phyloP scores from a whole-genome alignment of 2,329 filamentous ascomycete genomes.

The Exserohilum turcica region DNA sequence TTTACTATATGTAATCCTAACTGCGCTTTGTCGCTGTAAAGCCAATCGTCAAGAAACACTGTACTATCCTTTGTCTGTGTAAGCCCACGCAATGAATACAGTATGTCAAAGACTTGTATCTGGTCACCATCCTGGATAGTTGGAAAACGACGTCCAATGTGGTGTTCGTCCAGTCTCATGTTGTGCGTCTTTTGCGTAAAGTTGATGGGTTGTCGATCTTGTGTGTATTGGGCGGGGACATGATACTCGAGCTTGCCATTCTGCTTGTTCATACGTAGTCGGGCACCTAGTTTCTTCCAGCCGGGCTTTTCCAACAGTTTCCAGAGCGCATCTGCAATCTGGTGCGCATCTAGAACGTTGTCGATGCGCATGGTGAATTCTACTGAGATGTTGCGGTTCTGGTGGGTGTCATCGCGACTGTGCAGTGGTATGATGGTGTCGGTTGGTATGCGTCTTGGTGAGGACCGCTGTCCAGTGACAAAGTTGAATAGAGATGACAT shows the following conservation, averaged over 20 bases:
- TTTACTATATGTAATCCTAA: slow-evolving; percentile 26
- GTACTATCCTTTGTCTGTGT: slow-evolving; percentile 9
- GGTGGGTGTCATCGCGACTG: slow-evolving; percentile 16
- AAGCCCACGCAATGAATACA: slow-evolving; percentile 5
- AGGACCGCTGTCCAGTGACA: slow-evolving; percentile 8
- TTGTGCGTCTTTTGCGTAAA: slow-evolving; percentile 49
- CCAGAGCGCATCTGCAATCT: slow-evolving; percentile 45
- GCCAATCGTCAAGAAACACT: slow-evolving; percentile 22
- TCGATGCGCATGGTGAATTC: slow-evolving; percentile 51
- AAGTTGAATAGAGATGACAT: slow-evolving; percentile 14
- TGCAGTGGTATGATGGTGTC: slow-evolving; percentile 31
- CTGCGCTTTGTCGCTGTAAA: slow-evolving; percentile 27
- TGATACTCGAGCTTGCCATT: slow-evolving; percentile 49
- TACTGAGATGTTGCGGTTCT: slow-evolving; percentile 13
- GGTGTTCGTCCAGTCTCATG: slow-evolving; percentile 50
- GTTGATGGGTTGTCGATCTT: slow-evolving; percentile 49
- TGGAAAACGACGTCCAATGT: slow-evolving; percentile 49
- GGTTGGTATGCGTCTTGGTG: slow-evolving; percentile 22
- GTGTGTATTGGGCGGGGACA: slow-evolving; percentile 46
- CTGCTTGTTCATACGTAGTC: slow-evolving; percentile 48
- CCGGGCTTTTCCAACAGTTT: slow-evolving; percentile 51
- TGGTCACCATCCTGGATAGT: slow-evolving; percentile 4
- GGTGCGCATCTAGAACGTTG: slow-evolving; percentile 53
- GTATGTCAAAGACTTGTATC: slow-evolving; percentile 8
- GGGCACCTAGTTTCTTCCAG: slow-evolving; percentile 56